Evolutionary conservation across 345 rosid species (phyloP), one percentile per base, ranked within the genome.

Genomic region (Citrus maxima): DNA sequence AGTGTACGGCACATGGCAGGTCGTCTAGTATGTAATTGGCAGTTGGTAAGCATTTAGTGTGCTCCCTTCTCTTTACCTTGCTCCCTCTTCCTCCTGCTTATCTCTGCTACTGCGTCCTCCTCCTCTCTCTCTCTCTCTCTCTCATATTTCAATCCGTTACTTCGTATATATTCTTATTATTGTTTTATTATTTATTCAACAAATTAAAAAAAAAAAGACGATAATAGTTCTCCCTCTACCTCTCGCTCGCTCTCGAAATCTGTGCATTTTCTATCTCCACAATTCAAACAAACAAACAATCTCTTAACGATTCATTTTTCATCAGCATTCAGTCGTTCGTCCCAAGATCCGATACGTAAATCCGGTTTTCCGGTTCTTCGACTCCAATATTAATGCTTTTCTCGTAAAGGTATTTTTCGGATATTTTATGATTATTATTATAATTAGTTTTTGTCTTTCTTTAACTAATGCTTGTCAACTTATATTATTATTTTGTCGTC

Each of bases 1-100:
- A 77, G 84, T 76, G 90, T 85, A 78, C 84, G 84, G 84, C 83
- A 76, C 87, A 82, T 86, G 89, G 82, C 85, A 82, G 88, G 87
- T 80, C 89, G 85, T 82, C 81, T 70, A 84, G 24, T 40, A 79
- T 79, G 77, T 46, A 75, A 83, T 79, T 79, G 87, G 93, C 90
- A 86, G 95, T 91, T 89, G 93, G 91, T 85, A 80, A 82, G 92
- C 93, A 89, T 87, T 91, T 85, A 88, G 85, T 87, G 89, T 84
- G 83, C 73, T 54, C 2, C 38, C 54, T 3, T 12, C 7, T 22
- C 61, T 24, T 42, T 42, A 3, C 51, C 18, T 46, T 46, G 18
- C 5, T 46, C 51, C 24, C 66, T 51, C 65, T 64, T 28, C 34
- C 72, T 37, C 40, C 6, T 77, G 73, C 65, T 78, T 64, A 4